phyloP scores from a whole-genome alignment of 139 green algal species.

The Klebsormidium nitens region DNA sequence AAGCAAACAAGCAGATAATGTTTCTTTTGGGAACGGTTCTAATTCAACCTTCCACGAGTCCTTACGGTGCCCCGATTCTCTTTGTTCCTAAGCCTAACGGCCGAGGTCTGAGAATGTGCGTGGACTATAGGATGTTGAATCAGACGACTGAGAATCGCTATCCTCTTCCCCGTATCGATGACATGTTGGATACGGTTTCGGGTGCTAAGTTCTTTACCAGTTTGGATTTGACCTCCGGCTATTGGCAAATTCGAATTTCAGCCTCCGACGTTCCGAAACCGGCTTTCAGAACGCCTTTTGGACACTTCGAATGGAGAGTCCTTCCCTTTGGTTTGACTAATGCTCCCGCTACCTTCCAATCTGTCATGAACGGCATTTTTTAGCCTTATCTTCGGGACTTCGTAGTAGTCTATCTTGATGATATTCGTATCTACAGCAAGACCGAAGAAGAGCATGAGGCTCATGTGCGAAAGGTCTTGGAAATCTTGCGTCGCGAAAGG shows the following conservation, averaged over 20 bases:
- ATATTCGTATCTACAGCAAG: conserved; percentile 54
- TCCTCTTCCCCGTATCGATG: too few relatives aligned
- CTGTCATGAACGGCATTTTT: conserved; percentile 45
- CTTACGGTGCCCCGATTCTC: too few relatives aligned
- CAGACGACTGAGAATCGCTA: too few relatives aligned
- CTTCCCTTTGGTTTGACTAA: conserved; percentile 51
- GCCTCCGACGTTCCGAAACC: conserved; percentile 23
- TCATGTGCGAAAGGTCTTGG: conserved; percentile 47
- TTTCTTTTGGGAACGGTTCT: too few relatives aligned
- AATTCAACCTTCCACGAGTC: too few relatives aligned
- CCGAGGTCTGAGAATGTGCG: too few relatives aligned
- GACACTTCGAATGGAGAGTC: conserved; percentile 42
- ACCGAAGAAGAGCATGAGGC: conserved; percentile 41
- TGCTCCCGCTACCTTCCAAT: conserved; percentile 49
- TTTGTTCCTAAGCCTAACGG: too few relatives aligned
- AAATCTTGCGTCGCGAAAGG: conserved; percentile 25
- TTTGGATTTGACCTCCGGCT: conserved; percentile 15
- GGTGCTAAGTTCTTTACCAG: conserved; percentile 4
- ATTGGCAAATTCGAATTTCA: conserved; percentile 28
- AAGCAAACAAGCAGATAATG: too few relatives aligned
- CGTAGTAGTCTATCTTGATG: conserved; percentile 59
- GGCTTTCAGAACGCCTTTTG: conserved; percentile 18
- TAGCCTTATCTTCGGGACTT: conserved; percentile 31
- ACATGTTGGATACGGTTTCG: conserved; percentile 4
- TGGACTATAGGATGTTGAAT: too few relatives aligned